Evolutionary conservation across 768 basidiomycete species (phyloP).

Genomic region (Russula dissimulans): DNA sequence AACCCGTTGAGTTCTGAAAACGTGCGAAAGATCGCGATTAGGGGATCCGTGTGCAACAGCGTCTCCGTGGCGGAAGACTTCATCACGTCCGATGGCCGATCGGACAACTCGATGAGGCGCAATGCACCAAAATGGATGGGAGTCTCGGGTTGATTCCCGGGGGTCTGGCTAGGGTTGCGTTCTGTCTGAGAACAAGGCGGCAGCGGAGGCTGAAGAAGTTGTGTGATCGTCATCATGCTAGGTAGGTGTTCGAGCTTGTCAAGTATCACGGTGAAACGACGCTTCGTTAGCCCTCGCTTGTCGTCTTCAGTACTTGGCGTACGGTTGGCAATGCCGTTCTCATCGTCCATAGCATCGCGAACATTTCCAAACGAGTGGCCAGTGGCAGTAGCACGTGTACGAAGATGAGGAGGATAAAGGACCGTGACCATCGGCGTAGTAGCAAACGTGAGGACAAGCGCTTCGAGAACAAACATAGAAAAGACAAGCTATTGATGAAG

Average conservation of each 20-base stretch:
- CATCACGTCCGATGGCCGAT: conserved; percentile 58
- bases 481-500: conserved; percentile 46
- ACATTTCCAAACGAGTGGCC: conserved; percentile 43
- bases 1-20: conserved; percentile 68
- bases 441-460: conserved; percentile 73
- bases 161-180: not conserved
- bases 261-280: conserved; percentile 74
- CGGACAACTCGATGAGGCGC: conserved; percentile 75
- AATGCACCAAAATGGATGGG: conserved; percentile 38
- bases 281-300: conserved; percentile 34
- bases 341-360: not conserved
- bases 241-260: conserved; percentile 87
- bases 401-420: conserved; percentile 58
- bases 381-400: conserved; percentile 38
- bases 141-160: not conserved
- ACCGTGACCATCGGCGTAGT: conserved; percentile 67
- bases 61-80: conserved; percentile 55
- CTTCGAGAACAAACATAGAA: conserved; percentile 91
- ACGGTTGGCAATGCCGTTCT: not conserved
- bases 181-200: conserved; percentile 4
- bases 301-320: not conserved
- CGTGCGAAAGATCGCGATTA: conserved; percentile 65
- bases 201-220: conserved; percentile 53
- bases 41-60: conserved; percentile 60
- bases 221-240: conserved; percentile 81